Conservation (phyloP, 2,329 filamentous ascomycete species). For the Curvularia sp. region DNA sequence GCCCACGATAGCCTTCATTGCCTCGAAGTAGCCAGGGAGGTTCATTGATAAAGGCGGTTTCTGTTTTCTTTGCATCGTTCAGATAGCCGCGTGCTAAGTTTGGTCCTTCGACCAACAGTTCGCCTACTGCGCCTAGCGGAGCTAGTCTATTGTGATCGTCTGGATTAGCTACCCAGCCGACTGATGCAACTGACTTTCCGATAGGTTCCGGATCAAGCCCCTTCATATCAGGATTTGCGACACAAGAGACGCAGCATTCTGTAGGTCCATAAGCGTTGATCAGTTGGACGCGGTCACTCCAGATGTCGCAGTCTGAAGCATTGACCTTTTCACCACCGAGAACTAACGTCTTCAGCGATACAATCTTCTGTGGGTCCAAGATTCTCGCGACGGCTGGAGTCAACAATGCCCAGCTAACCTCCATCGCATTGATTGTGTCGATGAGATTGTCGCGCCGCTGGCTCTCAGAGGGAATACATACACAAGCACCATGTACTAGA, state of each 20-base stretch:
- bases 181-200: slow-evolving; percentile 17
- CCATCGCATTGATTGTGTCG: slow-evolving; percentile 54
- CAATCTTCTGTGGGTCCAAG: slow-evolving; percentile 15
- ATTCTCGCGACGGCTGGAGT: slow-evolving; percentile 22
- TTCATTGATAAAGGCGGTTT: slow-evolving; percentile 20
- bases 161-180: slow-evolving; percentile 37
- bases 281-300: slow-evolving; percentile 15
- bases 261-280: slow-evolving; percentile 16
- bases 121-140: slow-evolving; percentile 30
- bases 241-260: slow-evolving; percentile 7
- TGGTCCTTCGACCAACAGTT: slow-evolving; percentile 36
- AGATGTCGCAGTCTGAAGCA: slow-evolving; percentile 6
- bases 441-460: slow-evolving; percentile 60
- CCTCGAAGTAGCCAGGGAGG: not conserved
- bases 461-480: slow-evolving; percentile 60
- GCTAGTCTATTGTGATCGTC: slow-evolving; percentile 27
- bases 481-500: slow-evolving; percentile 48
- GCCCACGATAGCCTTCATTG: not conserved
- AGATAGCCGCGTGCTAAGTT: slow-evolving; percentile 34
- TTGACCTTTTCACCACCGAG: slow-evolving; percentile 10
- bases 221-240: not conserved
- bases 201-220: slow-evolving; percentile 9
- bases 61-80: slow-evolving; percentile 26
- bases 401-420: slow-evolving; percentile 18
- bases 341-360: slow-evolving; percentile 5